Evolutionary conservation across 306 rosid species (phyloP).

Genomic region (Purshia tridentata): DNA sequence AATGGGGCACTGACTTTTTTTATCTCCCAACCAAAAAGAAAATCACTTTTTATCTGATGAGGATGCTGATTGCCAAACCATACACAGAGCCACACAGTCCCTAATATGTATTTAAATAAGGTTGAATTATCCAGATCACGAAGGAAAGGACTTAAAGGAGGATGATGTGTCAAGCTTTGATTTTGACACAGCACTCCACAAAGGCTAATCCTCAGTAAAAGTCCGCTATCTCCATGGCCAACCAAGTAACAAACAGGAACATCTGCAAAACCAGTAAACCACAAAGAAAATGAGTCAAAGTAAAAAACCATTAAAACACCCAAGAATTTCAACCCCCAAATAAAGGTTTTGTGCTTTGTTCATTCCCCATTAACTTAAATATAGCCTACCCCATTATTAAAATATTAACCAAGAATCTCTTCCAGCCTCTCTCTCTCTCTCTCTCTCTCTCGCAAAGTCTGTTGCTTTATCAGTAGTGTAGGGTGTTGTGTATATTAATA

Average conservation of each 20-base stretch:
- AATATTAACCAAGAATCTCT: slow-evolving; percentile 24
- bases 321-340: slow-evolving; percentile 27
- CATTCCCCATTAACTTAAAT: slow-evolving; percentile 40
- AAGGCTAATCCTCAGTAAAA: not conserved
- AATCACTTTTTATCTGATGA: slow-evolving; percentile 18
- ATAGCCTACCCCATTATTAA: slow-evolving; percentile 31
- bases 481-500: slow-evolving; percentile 17
- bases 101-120: not conserved
- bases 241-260: not conserved
- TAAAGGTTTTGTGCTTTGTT: slow-evolving; percentile 37
- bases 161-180: slow-evolving; percentile 31
- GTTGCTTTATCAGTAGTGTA: slow-evolving; percentile 39
- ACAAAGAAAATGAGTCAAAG: slow-evolving; percentile 34
- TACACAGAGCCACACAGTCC: not conserved
- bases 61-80: slow-evolving; percentile 34
- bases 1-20: not conserved
- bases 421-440: slow-evolving; percentile 19
- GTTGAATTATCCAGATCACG: slow-evolving; percentile 18
- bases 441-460: slow-evolving; percentile 30
- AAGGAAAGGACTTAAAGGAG: slow-evolving; percentile 10
- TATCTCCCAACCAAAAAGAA: slow-evolving; percentile 2
- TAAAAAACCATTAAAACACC: slow-evolving; percentile 39
- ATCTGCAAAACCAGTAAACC: slow-evolving; percentile 29
- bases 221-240: slow-evolving; percentile 25
- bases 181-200: slow-evolving; percentile 31